These are phyloP conservation scores for Populus hybrid DNA, from an alignment of 441 rosid species.

Conservation along the genomic window DNA sequence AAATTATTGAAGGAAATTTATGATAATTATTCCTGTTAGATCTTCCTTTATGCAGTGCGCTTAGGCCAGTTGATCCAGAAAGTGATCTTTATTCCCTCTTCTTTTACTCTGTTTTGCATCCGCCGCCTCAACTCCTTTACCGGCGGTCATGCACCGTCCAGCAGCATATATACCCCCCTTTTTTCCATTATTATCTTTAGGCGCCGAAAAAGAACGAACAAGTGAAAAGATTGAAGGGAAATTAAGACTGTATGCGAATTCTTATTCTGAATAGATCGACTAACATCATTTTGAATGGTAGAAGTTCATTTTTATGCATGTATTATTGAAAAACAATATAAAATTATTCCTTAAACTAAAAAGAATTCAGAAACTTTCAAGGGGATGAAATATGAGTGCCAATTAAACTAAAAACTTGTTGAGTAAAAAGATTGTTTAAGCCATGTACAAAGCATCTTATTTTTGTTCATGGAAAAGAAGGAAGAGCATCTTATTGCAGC, in stretches of 20 bases:
- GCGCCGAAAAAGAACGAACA: neutral
- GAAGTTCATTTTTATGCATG: too few species aligned
- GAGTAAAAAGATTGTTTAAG: too few species aligned
- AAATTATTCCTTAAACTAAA: too few species aligned
- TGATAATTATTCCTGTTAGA: neutral
- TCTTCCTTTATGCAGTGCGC: neutral
- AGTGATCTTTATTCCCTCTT: neutral
- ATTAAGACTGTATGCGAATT: too few species aligned
- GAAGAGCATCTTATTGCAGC: neutral
- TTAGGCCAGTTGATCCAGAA: neutral
- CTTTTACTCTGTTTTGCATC: neutral
- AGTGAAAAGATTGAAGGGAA: neutral
- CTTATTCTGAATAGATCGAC: too few species aligned
- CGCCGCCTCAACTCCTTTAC: too few species aligned
- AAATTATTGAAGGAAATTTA: neutral
- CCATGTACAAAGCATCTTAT: neutral
- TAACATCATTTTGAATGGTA: too few species aligned
- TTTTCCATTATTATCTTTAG: neutral
- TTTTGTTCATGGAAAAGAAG: neutral
- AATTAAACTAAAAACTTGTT: too few species aligned
- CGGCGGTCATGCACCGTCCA: neutral
- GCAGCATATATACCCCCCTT: neutral
- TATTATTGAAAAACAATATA: too few species aligned
- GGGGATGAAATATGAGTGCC: neutral
- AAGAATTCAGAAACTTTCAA: neutral